A percentile compares a stretch with the other conserved stretches of the same genome.
Conservation (phyloP, 1,284 basidiomycete species). For the Rugiboletus extremiorientalis region DNA sequence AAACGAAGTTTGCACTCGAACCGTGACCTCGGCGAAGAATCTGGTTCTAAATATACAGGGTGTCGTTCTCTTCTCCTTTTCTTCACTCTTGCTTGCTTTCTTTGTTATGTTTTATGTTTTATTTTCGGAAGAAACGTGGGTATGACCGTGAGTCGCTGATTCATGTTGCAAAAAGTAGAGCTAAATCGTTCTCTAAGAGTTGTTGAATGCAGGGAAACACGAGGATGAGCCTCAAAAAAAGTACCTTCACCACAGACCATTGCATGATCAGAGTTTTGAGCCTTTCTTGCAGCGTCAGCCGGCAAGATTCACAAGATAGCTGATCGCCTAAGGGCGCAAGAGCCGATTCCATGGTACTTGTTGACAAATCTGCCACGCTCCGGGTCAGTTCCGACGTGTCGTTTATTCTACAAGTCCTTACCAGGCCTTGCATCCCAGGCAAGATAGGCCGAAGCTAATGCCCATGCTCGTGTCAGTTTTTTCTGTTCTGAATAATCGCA, state of each 20-base stretch:
- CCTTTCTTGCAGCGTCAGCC: slow-evolving; percentile 56
- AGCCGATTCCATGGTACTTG: slow-evolving; percentile 58
- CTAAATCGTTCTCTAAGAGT: slow-evolving; percentile 34
- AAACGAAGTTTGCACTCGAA: background rate
- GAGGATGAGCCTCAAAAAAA: background rate
- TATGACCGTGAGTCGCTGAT: slow-evolving; percentile 10
- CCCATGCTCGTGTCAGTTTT: slow-evolving; percentile 63
- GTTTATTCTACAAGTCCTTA: slow-evolving; percentile 26
- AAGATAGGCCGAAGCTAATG: slow-evolving; percentile 63
- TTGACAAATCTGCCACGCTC: slow-evolving; percentile 50
- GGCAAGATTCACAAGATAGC: slow-evolving; percentile 61
- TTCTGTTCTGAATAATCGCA: slow-evolving; percentile 66
- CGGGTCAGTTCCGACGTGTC: slow-evolving; percentile 10
- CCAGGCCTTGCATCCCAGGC: slow-evolving; percentile 69
- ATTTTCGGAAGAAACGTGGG: too few relatives aligned
- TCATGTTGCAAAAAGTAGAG: background rate
- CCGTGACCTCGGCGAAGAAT: background rate
- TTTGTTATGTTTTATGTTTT: too few relatives aligned
- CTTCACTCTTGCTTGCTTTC: too few relatives aligned
- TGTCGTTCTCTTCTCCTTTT: slow-evolving; percentile 2
- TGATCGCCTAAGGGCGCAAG: slow-evolving; percentile 58
- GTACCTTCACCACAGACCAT: slow-evolving; percentile 77
- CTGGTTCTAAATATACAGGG: background rate
- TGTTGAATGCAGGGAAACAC: slow-evolving; percentile 10
- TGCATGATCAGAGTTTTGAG: slow-evolving; percentile 67